Conservation (phyloP, 1,284 basidiomycete genomes). For the Porphyrellus sp. region DNA sequence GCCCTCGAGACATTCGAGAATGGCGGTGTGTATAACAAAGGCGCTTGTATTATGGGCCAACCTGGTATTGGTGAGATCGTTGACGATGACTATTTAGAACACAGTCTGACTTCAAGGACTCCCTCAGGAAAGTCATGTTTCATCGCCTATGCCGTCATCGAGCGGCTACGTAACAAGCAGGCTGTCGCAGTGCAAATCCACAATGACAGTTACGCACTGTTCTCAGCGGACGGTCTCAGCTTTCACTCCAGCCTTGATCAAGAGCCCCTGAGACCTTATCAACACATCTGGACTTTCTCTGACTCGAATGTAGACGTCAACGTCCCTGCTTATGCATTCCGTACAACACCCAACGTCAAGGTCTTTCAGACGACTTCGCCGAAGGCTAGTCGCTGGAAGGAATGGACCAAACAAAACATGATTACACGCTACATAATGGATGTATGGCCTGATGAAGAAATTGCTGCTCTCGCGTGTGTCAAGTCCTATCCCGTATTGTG, state of each 20-base stretch:
- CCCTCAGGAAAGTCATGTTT: slow-evolving; percentile 5
- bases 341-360: background rate
- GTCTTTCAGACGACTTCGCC: slow-evolving; percentile 5
- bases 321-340: background rate
- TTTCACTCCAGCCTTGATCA: background rate
- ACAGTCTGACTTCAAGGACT: background rate
- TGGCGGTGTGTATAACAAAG: background rate
- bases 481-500: background rate
- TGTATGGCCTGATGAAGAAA: slow-evolving; percentile 3
- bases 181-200: background rate
- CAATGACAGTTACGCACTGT: background rate
- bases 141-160: slow-evolving; percentile 2
- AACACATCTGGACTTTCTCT: slow-evolving; percentile 1
- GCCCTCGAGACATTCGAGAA: background rate
- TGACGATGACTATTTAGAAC: background rate
- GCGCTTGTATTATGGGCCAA: slow-evolving; percentile 7
- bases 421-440: slow-evolving; percentile 4
- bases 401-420: slow-evolving; percentile 2
- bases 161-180: slow-evolving; percentile 4
- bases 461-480: slow-evolving; percentile 4
- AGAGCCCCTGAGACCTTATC: background rate
- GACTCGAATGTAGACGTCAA: slow-evolving; percentile 3
- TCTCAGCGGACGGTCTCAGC: background rate
- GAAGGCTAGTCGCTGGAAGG: background rate
- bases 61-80: slow-evolving; percentile 6